These are phyloP conservation scores for grape (Vitis vinifera) DNA, from an alignment of 164 flowering plant species.

Conservation along the genomic window DNA sequence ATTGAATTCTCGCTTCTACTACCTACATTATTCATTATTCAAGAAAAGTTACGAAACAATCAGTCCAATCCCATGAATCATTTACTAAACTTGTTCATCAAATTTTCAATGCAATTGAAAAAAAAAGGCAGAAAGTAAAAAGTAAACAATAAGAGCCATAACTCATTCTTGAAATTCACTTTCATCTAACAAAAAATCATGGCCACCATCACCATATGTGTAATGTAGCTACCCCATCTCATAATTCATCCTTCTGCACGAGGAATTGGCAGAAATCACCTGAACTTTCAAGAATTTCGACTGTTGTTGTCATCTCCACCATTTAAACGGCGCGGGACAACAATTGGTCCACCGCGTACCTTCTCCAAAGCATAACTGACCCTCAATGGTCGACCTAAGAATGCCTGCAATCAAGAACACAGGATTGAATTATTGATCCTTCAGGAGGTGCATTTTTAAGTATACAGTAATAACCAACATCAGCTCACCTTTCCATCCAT, in stretches of 20 bases:
- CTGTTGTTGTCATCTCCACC: slow-evolving; percentile 10
- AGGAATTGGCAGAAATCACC: background rate
- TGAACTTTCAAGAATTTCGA: slow-evolving; percentile 23
- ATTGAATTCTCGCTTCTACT: too few relatives aligned
- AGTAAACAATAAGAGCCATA: too few relatives aligned
- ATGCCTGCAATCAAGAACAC: slow-evolving; percentile 48
- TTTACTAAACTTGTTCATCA: too few relatives aligned
- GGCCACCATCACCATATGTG: background rate
- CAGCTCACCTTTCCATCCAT: slow-evolving; percentile 83
- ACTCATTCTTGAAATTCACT: too few relatives aligned
- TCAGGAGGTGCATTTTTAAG: background rate
- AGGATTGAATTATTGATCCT: too few relatives aligned
- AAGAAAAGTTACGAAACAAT: too few relatives aligned
- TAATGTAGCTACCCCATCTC: background rate
- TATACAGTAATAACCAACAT: background rate
- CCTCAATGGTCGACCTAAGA: slow-evolving; percentile 82
- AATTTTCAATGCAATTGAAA: too few relatives aligned
- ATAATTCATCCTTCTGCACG: background rate
- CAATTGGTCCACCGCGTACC: slow-evolving; percentile 78
- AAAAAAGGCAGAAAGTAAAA: too few relatives aligned
- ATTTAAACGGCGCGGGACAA: slow-evolving; percentile 68
- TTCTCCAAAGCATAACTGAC: slow-evolving; percentile 74
- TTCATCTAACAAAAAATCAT: background rate
- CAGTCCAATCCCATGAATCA: too few relatives aligned
- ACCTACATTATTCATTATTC: too few relatives aligned